Evolutionary conservation across 2,329 filamentous ascomycete species (phyloP).

Genomic region (Aschersonia sp.): DNA sequence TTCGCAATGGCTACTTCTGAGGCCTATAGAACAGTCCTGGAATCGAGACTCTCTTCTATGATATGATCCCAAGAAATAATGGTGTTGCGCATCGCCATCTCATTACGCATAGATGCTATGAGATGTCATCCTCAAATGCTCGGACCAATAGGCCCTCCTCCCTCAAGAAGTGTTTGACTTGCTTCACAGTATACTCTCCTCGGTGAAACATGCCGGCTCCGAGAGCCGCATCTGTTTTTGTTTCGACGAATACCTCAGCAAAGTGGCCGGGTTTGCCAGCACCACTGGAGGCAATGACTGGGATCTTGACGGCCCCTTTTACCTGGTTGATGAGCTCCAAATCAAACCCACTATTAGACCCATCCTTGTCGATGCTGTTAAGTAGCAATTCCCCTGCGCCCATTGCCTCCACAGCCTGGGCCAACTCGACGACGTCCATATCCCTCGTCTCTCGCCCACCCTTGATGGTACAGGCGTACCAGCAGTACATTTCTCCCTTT

Average conservation of each 20-base stretch:
- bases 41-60: no score
- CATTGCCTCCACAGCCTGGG: slow-evolving; percentile 86
- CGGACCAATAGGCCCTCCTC: slow-evolving; percentile 64
- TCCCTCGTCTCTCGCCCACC: slow-evolving; percentile 90
- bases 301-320: slow-evolving; percentile 75
- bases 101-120: slow-evolving; percentile 6
- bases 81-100: not conserved
- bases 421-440: slow-evolving; percentile 79
- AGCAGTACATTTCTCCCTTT: slow-evolving; percentile 68
- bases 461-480: slow-evolving; percentile 97
- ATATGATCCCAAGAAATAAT: no score
- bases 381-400: slow-evolving; percentile 86
- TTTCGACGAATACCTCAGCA: slow-evolving; percentile 74
- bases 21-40: no score
- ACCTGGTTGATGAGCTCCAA: slow-evolving; percentile 81
- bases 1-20: no score
- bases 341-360: slow-evolving; percentile 88
- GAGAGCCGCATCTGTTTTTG: slow-evolving; percentile 77
- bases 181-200: slow-evolving; percentile 82
- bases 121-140: slow-evolving; percentile 49
- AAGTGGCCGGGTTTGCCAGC: slow-evolving; percentile 84
- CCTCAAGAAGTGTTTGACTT: slow-evolving; percentile 76
- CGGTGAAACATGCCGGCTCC: slow-evolving; percentile 97
- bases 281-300: slow-evolving; percentile 88
- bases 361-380: slow-evolving; percentile 96